These are phyloP conservation scores for Phialemoniopsis sp. DNA, from an alignment of 2,329 filamentous ascomycete genomes.

Conservation along the genomic window DNA sequence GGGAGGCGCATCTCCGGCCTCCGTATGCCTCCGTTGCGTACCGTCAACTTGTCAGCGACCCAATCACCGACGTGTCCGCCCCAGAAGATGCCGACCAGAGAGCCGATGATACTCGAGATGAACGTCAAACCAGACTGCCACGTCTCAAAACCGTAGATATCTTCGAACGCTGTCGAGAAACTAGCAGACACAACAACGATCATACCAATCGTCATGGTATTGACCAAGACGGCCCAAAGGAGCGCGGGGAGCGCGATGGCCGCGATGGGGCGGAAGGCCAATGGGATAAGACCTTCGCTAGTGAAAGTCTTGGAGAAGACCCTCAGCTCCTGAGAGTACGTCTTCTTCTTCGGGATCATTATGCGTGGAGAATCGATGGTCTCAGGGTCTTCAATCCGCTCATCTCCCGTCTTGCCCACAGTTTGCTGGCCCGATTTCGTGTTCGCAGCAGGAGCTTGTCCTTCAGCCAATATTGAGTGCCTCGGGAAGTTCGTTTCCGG, in stretches of 20 bases:
- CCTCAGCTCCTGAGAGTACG: too few relatives aligned
- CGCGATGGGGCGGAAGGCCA: too few relatives aligned
- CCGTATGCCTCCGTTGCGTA: conserved; percentile 49
- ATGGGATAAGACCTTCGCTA: too few relatives aligned
- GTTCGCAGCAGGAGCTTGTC: too few relatives aligned
- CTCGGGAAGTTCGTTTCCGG: conserved; percentile 55
- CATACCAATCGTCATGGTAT: conserved; percentile 50
- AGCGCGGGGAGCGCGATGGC: conserved; percentile 47
- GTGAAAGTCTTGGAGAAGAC: too few relatives aligned
- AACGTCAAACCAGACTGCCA: conserved; percentile 49
- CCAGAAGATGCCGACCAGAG: conserved; percentile 41
- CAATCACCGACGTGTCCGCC: conserved; percentile 44
- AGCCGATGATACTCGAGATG: conserved; percentile 40
- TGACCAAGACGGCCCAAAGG: conserved; percentile 49
- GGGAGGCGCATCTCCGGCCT: conserved; percentile 58
- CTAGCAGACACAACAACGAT: too few relatives aligned
- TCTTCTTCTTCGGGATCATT: too few relatives aligned
- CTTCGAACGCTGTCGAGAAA: conserved; percentile 34
- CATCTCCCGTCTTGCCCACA: too few relatives aligned
- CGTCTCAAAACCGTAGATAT: conserved; percentile 36
- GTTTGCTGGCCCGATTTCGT: too few relatives aligned
- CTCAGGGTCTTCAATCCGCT: too few relatives aligned
- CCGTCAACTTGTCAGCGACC: conserved; percentile 43
- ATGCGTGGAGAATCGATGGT: too few relatives aligned
- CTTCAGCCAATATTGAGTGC: too few relatives aligned